These are phyloP conservation scores for Backusella tarrabulga DNA, from an alignment of 192 early-diverging fungal species.

Conservation along the genomic window DNA sequence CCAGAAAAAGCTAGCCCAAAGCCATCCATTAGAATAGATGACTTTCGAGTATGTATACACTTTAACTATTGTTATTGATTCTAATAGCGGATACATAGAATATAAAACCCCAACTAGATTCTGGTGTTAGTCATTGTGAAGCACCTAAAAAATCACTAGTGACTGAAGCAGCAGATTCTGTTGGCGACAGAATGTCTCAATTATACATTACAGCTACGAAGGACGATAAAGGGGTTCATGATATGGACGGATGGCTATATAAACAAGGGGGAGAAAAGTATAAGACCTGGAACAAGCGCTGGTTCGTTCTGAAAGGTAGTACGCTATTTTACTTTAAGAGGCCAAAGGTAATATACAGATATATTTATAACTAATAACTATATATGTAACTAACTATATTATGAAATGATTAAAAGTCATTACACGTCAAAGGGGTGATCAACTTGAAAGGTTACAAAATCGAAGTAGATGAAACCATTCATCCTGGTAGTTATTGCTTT, in stretches of 20 bases:
- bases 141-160: background rate
- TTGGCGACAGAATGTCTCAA: background rate
- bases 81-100: background rate
- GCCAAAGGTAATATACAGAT: constrained; percentile 25
- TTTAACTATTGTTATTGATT: background rate
- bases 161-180: background rate
- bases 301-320: constrained; percentile 54
- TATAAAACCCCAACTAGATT: background rate
- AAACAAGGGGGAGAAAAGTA: constrained; percentile 53
- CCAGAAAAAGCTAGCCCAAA: background rate
- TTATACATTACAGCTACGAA: background rate
- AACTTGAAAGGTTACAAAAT: constrained; percentile 58
- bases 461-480: constrained; percentile 52
- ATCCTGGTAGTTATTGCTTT: constrained; percentile 59
- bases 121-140: background rate
- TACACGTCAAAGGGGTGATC: constrained; percentile 51
- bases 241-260: constrained; percentile 53
- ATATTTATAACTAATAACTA: background rate
- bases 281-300: constrained; percentile 54
- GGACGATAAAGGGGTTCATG: constrained; percentile 27
- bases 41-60: background rate
- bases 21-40: background rate
- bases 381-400: background rate
- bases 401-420: constrained; percentile 12
- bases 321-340: constrained; percentile 55